Evolutionary conservation across 164 flowering plant genomes (phyloP), one percentile per base, ranked within the genome.

Genomic region (Kingdonia uniflora): DNA sequence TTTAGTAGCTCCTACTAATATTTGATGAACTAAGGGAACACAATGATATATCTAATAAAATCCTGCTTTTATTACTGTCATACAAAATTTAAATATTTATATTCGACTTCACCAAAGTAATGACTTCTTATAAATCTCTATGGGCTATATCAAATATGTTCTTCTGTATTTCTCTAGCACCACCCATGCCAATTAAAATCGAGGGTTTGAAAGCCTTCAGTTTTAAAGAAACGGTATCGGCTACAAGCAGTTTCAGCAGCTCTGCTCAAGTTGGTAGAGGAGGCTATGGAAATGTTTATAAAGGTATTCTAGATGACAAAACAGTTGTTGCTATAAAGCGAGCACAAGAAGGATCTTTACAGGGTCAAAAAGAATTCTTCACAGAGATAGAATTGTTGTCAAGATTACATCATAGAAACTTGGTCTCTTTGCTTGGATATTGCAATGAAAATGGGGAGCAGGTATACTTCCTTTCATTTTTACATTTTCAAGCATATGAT

Each of bases 231-330:
- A 56, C 84, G 76, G 65, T 67, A 56, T 24, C 51, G 10, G 92
- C 89, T 20, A 81, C 95, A 7, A 52, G 61, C 51, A 74, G 67
- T 62, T 87, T 87, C 54, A 59, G 50, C 56, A 51, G 14, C 52
- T 65, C 79, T 43, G 53, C 57, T 60, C 71, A 67, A 67, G 76
- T 87, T 55, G 95, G 89, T 24, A 71, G 59, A 71, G 96, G 96
- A 65, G 96, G 96, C 22, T 87, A 84, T 65, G 96, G 96, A 25
- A 80, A 68, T 49, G 96, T 87, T 20, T 79, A 74, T 42, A 80
- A 37, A 70, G 96, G 94, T 23, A 62, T 66, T 56, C 60, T 87
- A 49, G 50, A 65, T 33, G 78, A 78, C 49, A 58, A 67, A 14
- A 65, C 71, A 33, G 42, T 68, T 55, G 90, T 87, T 26, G 94